phyloP scores from a whole-genome alignment of 768 basidiomycete genomes.

The Podaxis sp. region DNA sequence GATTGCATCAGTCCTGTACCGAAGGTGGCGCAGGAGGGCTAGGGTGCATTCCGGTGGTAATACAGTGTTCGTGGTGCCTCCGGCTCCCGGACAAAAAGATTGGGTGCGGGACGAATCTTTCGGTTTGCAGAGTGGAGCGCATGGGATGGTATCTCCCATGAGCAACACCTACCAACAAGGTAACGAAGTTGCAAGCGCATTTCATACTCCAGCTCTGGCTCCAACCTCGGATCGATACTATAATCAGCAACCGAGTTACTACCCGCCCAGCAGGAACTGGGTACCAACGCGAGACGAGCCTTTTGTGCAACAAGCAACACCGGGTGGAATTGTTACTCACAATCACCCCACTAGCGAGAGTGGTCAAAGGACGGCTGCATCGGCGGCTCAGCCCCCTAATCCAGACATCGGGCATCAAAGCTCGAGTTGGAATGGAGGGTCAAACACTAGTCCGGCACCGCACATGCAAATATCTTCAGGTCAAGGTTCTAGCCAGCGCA shows the following conservation, averaged over 20 bases:
- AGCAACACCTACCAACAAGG: no score
- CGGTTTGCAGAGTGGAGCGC: not conserved
- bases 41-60: not conserved
- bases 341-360: not conserved
- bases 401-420: not conserved
- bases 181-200: not conserved
- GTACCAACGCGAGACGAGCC: not conserved
- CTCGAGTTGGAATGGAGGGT: not conserved
- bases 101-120: not conserved
- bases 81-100: not conserved
- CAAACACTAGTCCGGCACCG: not conserved
- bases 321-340: not conserved
- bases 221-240: not conserved
- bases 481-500: not conserved
- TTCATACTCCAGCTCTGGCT: not conserved
- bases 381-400: not conserved
- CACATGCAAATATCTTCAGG: not conserved
- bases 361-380: not conserved
- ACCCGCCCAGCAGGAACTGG: not conserved
- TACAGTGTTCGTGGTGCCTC: not conserved
- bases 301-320: not conserved
- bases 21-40: not conserved
- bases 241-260: not conserved
- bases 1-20: not conserved
- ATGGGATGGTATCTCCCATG: no score